Evolutionary conservation across 23 red algal genomes (phyloP).

Genomic region (Pyropia yezoensis): DNA sequence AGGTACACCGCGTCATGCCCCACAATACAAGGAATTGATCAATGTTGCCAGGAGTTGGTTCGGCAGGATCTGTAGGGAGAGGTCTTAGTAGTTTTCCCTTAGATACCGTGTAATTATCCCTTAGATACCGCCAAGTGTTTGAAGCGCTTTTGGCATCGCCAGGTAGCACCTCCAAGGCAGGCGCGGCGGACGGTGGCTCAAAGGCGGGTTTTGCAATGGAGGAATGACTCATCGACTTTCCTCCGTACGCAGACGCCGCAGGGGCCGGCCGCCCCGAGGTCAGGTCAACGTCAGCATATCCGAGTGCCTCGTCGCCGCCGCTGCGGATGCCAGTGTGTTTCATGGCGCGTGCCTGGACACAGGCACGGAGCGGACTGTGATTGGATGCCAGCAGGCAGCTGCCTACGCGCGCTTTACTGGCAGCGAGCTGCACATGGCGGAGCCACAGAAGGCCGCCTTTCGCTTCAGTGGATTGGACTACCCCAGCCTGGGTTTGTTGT

Average conservation of each 20-base stretch:
- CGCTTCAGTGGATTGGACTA: no score
- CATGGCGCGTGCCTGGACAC: neutral
- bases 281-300: neutral
- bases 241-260: neutral
- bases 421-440: no score
- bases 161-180: neutral
- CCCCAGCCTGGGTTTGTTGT: no score
- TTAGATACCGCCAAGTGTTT: neutral
- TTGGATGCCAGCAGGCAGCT: neutral
- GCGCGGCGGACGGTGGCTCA: neutral
- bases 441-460: no score
- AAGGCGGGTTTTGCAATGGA: neutral
- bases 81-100: no score
- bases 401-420: no score
- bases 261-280: neutral
- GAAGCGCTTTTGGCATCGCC: neutral
- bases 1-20: no score
- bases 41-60: no score
- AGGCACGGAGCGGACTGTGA: neutral
- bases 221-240: neutral
- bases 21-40: no score
- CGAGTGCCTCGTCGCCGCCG: neutral
- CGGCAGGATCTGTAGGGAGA: no score
- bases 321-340: neutral
- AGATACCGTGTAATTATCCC: no score